A percentile compares a stretch with the other conserved stretches of the same genome.
These are phyloP conservation scores for Fusarium avenaceum DNA, from an alignment of 2,329 filamentous ascomycete genomes.

Conservation along the genomic window DNA sequence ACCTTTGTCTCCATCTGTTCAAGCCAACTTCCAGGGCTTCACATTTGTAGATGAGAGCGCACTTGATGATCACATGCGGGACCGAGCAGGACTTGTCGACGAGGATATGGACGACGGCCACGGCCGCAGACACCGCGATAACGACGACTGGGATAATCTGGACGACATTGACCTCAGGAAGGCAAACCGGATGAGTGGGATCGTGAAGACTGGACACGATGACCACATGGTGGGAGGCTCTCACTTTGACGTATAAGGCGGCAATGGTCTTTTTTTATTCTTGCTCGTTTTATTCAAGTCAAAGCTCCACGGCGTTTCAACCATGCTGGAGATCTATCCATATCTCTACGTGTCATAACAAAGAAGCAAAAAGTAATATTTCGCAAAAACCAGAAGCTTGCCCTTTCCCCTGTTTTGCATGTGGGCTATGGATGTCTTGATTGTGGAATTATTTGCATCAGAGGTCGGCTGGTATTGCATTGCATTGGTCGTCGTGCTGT, in stretches of 20 bases:
- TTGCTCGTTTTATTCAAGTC: slow-evolving; percentile 36
- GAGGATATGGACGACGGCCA: slow-evolving; percentile 73
- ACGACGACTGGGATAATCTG: slow-evolving; percentile 70
- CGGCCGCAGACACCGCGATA: slow-evolving; percentile 56
- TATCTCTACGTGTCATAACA: slow-evolving; percentile 45
- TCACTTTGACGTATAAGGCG: slow-evolving; percentile 72
- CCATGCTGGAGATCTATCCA: slow-evolving; percentile 43
- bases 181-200: slow-evolving; percentile 73
- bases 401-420: slow-evolving; percentile 32
- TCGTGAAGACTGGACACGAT: slow-evolving; percentile 70
- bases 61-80: slow-evolving; percentile 85
- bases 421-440: slow-evolving; percentile 49
- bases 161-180: slow-evolving; percentile 66
- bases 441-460: slow-evolving; percentile 55
- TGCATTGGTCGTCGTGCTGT: slow-evolving; percentile 49
- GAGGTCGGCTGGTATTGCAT: slow-evolving; percentile 49
- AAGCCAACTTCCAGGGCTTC: slow-evolving; percentile 98
- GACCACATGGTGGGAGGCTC: slow-evolving; percentile 73
- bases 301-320: slow-evolving; percentile 46
- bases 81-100: slow-evolving; percentile 62
- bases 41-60: slow-evolving; percentile 99
- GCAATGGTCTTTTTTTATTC: slow-evolving; percentile 25
- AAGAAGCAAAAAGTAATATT: slow-evolving; percentile 50
- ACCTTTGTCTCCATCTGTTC: slow-evolving; percentile 92
- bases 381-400: slow-evolving; percentile 38